Conservation (phyloP, 2,329 filamentous ascomycete genomes). For the Talaromyces albobiverticillius region DNA sequence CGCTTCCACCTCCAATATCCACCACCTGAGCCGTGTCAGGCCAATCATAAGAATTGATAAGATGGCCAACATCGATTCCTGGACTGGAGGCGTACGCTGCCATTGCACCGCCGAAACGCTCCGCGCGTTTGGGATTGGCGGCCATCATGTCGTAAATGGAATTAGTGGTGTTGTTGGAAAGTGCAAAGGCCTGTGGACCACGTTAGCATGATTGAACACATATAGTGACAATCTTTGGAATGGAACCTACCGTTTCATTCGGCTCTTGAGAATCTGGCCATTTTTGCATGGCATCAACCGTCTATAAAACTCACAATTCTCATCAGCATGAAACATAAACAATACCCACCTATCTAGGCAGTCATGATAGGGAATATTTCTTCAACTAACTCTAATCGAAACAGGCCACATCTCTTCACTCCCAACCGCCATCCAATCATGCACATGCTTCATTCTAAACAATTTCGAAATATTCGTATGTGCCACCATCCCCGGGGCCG, state of each 20-base stretch:
- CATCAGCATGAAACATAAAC: background rate
- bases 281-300: background rate
- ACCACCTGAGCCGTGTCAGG: background rate
- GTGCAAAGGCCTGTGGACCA: background rate
- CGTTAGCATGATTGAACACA: background rate
- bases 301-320: background rate
- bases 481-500: background rate
- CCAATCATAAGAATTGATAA: slow-evolving; percentile 1
- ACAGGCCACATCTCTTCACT: background rate
- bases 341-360: no score
- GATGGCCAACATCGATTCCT: background rate
- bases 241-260: background rate
- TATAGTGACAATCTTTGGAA: no score
- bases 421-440: background rate
- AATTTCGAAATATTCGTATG: slow-evolving; percentile 1
- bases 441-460: background rate
- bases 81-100: background rate
- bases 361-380: background rate
- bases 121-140: background rate
- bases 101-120: background rate
- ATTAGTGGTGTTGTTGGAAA: background rate
- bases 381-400: background rate
- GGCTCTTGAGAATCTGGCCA: slow-evolving; percentile 1
- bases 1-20: slow-evolving; percentile 3
- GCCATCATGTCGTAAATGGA: background rate